Percentiles rank a stretch among this genome's conserved stretches.
Conservation (phyloP, 148 eudicot species). For the Rhododendron henanense region DNA sequence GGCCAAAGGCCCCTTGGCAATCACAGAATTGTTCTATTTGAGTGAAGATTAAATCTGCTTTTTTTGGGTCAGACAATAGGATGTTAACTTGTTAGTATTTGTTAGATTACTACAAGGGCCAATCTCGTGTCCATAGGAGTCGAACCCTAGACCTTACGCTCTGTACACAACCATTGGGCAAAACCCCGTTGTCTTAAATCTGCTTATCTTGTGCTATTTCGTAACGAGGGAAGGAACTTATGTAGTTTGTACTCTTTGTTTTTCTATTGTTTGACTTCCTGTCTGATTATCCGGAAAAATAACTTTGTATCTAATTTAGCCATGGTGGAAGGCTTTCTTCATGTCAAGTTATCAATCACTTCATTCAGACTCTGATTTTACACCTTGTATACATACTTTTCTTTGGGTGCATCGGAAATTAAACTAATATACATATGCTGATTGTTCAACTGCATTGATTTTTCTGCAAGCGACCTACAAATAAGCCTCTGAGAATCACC, state of each 20-base stretch:
- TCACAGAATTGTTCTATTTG: not conserved
- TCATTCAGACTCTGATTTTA: not conserved
- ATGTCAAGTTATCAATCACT: not conserved
- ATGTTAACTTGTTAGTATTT: too few species aligned
- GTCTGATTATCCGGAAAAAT: not conserved
- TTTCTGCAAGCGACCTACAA: slow-evolving; percentile 7
- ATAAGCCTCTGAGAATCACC: not conserved
- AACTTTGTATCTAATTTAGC: not conserved
- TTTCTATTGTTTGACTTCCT: not conserved
- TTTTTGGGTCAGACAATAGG: too few species aligned
- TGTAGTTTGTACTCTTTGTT: not conserved
- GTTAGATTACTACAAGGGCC: too few species aligned
- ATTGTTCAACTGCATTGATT: slow-evolving; percentile 1
- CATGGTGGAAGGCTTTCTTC: not conserved
- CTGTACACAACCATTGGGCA: too few species aligned
- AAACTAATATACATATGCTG: not conserved
- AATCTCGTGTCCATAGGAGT: too few species aligned
- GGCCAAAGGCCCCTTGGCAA: too few species aligned
- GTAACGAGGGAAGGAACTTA: not conserved
- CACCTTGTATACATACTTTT: not conserved
- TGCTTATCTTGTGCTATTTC: not conserved
- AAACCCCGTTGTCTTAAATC: too few species aligned
- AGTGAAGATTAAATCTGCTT: not conserved
- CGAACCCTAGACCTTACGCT: too few species aligned
- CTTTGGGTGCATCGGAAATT: not conserved